Conservation (phyloP, 176 grass and related monocot genomes). For the Saccharum spontaneum region DNA sequence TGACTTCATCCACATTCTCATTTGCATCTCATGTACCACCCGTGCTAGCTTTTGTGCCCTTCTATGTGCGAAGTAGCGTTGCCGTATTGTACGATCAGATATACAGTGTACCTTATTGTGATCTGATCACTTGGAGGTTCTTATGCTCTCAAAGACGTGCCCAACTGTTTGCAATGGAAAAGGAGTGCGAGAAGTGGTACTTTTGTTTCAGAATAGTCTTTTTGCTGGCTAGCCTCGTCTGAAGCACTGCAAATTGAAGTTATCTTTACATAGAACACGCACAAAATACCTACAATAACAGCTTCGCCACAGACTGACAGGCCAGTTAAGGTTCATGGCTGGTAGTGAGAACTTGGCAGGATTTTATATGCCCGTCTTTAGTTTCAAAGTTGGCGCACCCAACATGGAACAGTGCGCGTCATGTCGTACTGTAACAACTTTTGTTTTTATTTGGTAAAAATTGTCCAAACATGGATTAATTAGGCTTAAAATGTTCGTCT, state of each 20-base stretch:
- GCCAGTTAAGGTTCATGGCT: not conserved
- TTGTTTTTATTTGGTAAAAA: too few relatives aligned
- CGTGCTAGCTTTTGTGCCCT: slow-evolving; percentile 20
- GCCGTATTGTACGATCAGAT: not conserved
- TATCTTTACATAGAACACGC: not conserved
- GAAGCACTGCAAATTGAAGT: not conserved
- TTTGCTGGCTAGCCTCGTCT: not conserved
- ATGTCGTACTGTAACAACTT: too few relatives aligned
- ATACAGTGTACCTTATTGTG: slow-evolving; percentile 13
- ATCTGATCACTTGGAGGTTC: slow-evolving; percentile 5
- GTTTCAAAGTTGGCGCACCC: too few relatives aligned
- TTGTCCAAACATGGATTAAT: too few relatives aligned
- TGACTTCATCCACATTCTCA: slow-evolving; percentile 40
- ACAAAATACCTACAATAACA: not conserved
- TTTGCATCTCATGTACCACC: slow-evolving; percentile 24
- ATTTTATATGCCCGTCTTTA: slow-evolving; percentile 17
- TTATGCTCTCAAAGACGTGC: not conserved
- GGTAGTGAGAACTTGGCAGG: not conserved
- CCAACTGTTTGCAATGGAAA: slow-evolving; percentile 1
- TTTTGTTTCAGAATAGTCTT: slow-evolving; percentile 30
- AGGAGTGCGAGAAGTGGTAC: not conserved
- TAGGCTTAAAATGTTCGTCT: too few relatives aligned
- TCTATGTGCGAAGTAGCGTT: not conserved
- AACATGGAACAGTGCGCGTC: too few relatives aligned
- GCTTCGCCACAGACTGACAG: not conserved